Evolutionary conservation across 768 basidiomycete genomes (phyloP), one percentile per base, ranked within the genome.

Genomic region (Rickenella mellea): DNA sequence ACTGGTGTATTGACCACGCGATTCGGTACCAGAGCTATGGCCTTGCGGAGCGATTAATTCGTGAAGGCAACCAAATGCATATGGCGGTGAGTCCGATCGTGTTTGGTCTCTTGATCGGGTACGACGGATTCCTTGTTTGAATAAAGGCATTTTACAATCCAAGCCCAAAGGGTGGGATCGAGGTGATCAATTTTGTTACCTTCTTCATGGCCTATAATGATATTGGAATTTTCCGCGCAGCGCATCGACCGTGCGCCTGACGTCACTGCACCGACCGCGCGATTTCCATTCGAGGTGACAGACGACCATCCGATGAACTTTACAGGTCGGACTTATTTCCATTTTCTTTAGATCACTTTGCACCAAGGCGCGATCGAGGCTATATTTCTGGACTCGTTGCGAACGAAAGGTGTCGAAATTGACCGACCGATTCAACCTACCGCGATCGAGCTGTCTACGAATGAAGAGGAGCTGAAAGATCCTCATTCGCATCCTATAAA

Each of bases 91-190:
- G 75, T 63, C n/a, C n/a, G n/a, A n/a, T n/a, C n/a, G n/a, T n/a
- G n/a, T n/a, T n/a, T n/a, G n/a, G n/a, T n/a, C n/a, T n/a, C n/a
- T n/a, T n/a, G n/a, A n/a, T n/a, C n/a, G n/a, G n/a, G n/a, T n/a
- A n/a, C n/a, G n/a, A n/a, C n/a, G n/a, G n/a, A n/a, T n/a, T n/a
- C n/a, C n/a, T n/a, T 22, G 40, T 27, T 14, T 25, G 29, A 40
- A 26, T 20, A 3, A 36, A 87, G 84, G 76, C 82, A 6, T 85
- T 86, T 56, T 87, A 86, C 52, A 81, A 84, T 49, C 83, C 84
- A 3, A 63, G 67, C 17, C 58, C 65, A 1, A 51, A 68, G 26
- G 80, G 80, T 12, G 78, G 70, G 3, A 82, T 87, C 27, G 70
- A 79, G 66, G 83, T 78, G 38, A 8, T 17, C 9, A 22, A 36